Evolutionary conservation across 2,329 filamentous ascomycete species (phyloP).

Genomic region (Stagonosporopsis cucurbitacearum): DNA sequence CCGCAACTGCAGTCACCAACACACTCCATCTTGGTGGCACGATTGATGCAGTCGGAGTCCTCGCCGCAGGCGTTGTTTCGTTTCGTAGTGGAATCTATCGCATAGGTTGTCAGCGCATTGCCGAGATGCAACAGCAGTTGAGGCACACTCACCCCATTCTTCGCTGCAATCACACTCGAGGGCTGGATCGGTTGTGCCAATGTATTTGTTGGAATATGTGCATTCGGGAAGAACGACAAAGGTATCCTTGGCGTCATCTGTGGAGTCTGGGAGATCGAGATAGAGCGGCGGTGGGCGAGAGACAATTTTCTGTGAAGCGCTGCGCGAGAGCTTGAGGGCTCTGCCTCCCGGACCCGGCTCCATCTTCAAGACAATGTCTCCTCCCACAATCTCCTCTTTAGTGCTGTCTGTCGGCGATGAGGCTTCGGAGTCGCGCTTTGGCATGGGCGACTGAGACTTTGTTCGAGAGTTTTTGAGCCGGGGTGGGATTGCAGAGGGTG

Average conservation of each 20-base stretch:
- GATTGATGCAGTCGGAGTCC: slow-evolving; percentile 98
- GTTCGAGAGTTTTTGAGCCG: slow-evolving; percentile 37
- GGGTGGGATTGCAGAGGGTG: slow-evolving; percentile 37
- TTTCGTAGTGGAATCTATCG: slow-evolving; percentile 56
- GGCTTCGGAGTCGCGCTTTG: slow-evolving; percentile 41
- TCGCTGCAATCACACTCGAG: slow-evolving; percentile 95
- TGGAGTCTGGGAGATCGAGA: slow-evolving; percentile 77
- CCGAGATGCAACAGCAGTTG: neutral
- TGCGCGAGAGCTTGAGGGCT: slow-evolving; percentile 74
- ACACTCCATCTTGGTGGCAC: slow-evolving; percentile 97
- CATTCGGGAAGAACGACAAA: slow-evolving; percentile 87
- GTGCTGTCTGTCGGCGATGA: slow-evolving; percentile 50
- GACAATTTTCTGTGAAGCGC: slow-evolving; percentile 72
- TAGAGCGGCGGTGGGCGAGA: slow-evolving; percentile 71
- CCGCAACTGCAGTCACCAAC: slow-evolving; percentile 87
- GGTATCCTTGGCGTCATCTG: slow-evolving; percentile 72
- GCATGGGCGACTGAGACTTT: slow-evolving; percentile 41
- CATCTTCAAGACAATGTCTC: slow-evolving; percentile 67
- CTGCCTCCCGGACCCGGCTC: slow-evolving; percentile 63
- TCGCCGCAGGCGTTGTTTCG: slow-evolving; percentile 88
- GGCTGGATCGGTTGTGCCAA: slow-evolving; percentile 90
- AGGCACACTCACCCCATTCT: slow-evolving; percentile 80
- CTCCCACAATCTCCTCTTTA: slow-evolving; percentile 63
- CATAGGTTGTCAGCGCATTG: slow-evolving; percentile 41
- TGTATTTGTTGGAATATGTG: slow-evolving; percentile 87